These are phyloP conservation scores for Pluteus cervinus DNA, from an alignment of 768 basidiomycete genomes.

Conservation along the genomic window DNA sequence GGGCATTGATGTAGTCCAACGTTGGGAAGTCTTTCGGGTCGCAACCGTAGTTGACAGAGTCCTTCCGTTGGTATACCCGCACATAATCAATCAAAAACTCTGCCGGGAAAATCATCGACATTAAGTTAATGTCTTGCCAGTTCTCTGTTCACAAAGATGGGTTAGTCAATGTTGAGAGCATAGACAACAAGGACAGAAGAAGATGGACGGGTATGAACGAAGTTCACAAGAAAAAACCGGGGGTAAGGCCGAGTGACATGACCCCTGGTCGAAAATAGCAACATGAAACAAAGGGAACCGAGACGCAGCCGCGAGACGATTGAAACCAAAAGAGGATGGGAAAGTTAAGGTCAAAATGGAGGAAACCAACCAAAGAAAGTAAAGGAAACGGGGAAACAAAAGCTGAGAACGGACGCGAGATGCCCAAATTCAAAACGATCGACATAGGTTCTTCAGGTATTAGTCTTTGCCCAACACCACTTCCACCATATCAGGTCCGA, in stretches of 20 bases:
- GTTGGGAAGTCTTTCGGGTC: slow-evolving; percentile 63
- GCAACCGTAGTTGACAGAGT: slow-evolving; percentile 56
- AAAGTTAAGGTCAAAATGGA: too few relatives aligned
- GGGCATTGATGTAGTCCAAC: slow-evolving; percentile 49
- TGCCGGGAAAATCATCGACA: slow-evolving; percentile 62
- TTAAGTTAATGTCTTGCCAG: slow-evolving; percentile 57
- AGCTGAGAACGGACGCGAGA: slow-evolving; percentile 34
- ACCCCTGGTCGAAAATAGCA: too few relatives aligned
- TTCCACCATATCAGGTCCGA: slow-evolving; percentile 36
- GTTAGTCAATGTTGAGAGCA: not conserved
- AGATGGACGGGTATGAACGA: too few relatives aligned
- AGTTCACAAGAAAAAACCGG: too few relatives aligned
- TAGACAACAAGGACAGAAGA: slow-evolving; percentile 1
- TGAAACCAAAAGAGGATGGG: too few relatives aligned
- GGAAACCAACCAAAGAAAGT: too few relatives aligned
- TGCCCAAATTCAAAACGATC: slow-evolving; percentile 58
- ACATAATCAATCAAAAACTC: slow-evolving; percentile 75
- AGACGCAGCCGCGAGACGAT: too few relatives aligned
- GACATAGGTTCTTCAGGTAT: slow-evolving; percentile 55
- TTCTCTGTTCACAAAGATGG: slow-evolving; percentile 32
- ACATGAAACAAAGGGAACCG: too few relatives aligned
- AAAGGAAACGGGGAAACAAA: not conserved
- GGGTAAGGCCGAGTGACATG: too few relatives aligned
- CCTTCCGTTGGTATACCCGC: slow-evolving; percentile 69
- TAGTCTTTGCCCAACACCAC: slow-evolving; percentile 52